Evolutionary conservation across 2,329 filamentous ascomycete genomes (phyloP), one percentile per base, ranked within the genome.

Genomic region (Didymella segeticola): DNA sequence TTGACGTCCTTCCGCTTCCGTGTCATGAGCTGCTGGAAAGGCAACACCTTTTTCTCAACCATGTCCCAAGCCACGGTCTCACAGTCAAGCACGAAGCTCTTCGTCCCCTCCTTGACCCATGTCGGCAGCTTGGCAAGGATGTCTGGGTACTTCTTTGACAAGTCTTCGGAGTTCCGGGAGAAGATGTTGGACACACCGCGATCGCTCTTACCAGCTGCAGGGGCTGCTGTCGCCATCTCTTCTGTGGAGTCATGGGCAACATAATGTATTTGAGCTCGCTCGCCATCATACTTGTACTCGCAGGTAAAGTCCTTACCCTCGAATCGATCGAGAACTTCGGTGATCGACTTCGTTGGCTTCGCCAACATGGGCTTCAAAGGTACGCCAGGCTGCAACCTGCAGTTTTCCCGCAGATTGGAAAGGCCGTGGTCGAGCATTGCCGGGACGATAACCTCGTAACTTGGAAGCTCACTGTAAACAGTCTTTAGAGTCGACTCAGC

Each of bases 201-300:
- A 5, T 83, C 84, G 27, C 83, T 80, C 65, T 91, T 89, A 58
- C 86, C 87, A 33, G 86, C 82, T 7, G 85, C 85, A 5, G 84
- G 79, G 23, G 75, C 78, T 19, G 71, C 68, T 4, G 78, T 80
- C 5, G 88, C 83, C 62, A 91, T 88, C 48, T 91, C 82, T 54
- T 89, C 79, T 2, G 86, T 80, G 9, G 90, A 84, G 57, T 93
- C 89, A 58, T 91, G 90, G 4, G 93, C 88, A 26, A 98, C 91
- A 64, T 96, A 99, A 73, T 99, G 95, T 43, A 99, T 98, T 72
- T 99, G 95, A n/a, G 95, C 95, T 71, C 95, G 84, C 76, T 99
- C 95, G 42, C 95, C 95, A 67, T 99, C 95, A 70, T 99, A 99
- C 75, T 99, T 99, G 82, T 96, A 99, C 74, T 99, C 95, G 77